These are phyloP conservation scores for Colletotrichum eremochloae DNA, from an alignment of 2,329 filamentous ascomycete genomes.

Conservation along the genomic window DNA sequence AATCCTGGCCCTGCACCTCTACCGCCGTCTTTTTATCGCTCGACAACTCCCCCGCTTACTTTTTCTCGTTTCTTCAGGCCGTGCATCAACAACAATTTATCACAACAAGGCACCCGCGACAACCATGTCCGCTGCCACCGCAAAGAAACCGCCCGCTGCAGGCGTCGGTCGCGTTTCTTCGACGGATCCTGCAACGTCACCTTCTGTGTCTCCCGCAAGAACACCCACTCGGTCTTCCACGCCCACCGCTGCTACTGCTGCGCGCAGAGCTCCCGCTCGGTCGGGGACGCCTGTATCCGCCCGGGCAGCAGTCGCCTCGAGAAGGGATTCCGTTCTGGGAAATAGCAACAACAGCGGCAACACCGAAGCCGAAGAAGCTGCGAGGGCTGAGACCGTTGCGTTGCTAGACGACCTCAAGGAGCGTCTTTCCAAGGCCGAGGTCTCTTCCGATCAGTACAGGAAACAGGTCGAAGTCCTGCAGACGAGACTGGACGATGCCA, in stretches of 20 bases:
- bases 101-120: constrained; percentile 33
- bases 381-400: constrained; percentile 82
- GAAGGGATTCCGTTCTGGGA: constrained; percentile 64
- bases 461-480: constrained; percentile 90
- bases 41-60: constrained; percentile 32
- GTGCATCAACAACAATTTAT: constrained; percentile 47
- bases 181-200: constrained; percentile 51
- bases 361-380: constrained; percentile 75
- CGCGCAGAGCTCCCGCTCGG: constrained; percentile 75
- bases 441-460: constrained; percentile 80
- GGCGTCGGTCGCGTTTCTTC: constrained; percentile 62
- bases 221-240: constrained; percentile 61
- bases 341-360: constrained; percentile 56
- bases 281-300: constrained; percentile 78
- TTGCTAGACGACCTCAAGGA: constrained; percentile 88
- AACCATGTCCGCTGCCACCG: constrained; percentile 64
- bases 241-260: constrained; percentile 59
- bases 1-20: constrained; percentile 7
- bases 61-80: constrained; percentile 32
- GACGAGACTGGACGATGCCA: constrained; percentile 85
- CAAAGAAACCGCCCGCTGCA: constrained; percentile 66
- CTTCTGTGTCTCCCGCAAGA: constrained; percentile 47
- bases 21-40: constrained; percentile 13
- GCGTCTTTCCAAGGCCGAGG: constrained; percentile 84
- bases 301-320: constrained; percentile 73